These are phyloP conservation scores for Dissophora ornata DNA, from an alignment of 192 early-diverging fungal genomes.

Conservation along the genomic window DNA sequence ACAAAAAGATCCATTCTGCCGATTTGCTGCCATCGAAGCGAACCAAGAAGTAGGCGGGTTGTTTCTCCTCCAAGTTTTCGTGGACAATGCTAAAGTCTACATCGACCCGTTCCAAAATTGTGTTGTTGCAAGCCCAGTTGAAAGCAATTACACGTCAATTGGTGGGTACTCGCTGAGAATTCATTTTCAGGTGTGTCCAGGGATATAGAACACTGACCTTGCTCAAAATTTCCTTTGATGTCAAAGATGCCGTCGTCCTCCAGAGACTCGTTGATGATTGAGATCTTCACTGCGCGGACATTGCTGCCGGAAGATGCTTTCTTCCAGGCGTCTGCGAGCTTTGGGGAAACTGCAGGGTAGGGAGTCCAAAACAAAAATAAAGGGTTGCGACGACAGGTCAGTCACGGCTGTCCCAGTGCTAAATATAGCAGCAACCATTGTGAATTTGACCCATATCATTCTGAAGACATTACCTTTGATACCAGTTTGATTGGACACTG, in stretches of 20 bases:
- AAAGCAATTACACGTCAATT: no score
- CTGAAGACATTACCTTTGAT: constrained; percentile 32
- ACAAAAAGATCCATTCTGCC: constrained; percentile 79
- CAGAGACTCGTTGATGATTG: constrained; percentile 59
- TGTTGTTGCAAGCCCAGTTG: no score
- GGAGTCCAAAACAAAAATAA: neutral
- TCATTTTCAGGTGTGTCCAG: no score
- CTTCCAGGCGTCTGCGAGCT: constrained; percentile 40
- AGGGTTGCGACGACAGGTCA: neutral
- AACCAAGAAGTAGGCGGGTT: constrained; percentile 75
- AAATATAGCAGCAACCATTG: neutral
- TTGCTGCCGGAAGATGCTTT: constrained; percentile 22
- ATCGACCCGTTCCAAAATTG: neutral
- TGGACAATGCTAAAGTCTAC: constrained; percentile 65
- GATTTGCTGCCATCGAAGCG: constrained; percentile 62
- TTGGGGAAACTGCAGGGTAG: constrained; percentile 26
- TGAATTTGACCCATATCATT: neutral
- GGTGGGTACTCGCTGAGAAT: no score
- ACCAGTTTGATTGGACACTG: constrained; percentile 51
- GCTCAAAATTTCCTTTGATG: constrained; percentile 56
- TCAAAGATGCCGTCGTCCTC: constrained; percentile 52
- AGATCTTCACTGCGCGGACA: constrained; percentile 60
- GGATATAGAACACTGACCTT: no score
- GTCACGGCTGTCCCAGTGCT: neutral
- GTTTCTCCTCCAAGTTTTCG: constrained; percentile 61